Percentiles rank a stretch among this genome's conserved stretches.
These are phyloP conservation scores for Chondrostereum purpureum DNA, from an alignment of 1,284 basidiomycete species.

Conservation along the genomic window DNA sequence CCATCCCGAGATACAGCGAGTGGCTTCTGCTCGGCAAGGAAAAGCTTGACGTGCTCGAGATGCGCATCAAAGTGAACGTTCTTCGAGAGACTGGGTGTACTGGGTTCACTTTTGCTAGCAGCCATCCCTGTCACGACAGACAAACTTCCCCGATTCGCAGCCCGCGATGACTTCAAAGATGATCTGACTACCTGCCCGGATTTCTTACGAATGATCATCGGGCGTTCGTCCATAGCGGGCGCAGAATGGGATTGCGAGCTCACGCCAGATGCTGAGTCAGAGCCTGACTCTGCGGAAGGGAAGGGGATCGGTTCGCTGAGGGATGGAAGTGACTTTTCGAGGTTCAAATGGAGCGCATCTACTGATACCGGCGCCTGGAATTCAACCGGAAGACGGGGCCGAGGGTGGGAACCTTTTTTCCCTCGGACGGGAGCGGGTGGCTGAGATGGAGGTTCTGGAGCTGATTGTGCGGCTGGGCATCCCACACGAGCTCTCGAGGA, in stretches of 20 bases:
- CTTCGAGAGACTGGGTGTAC: slow-evolving; percentile 59
- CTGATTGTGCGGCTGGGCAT: not conserved
- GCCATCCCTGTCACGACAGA: slow-evolving; percentile 40
- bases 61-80: slow-evolving; percentile 90
- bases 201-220: slow-evolving; percentile 67
- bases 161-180: slow-evolving; percentile 73
- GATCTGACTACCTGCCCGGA: slow-evolving; percentile 90
- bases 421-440: not conserved
- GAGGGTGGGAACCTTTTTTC: slow-evolving; percentile 21
- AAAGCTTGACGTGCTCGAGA: slow-evolving; percentile 89
- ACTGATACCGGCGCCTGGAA: not conserved
- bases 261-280: not conserved
- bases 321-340: not conserved
- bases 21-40: slow-evolving; percentile 90
- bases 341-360: not conserved
- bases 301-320: not conserved
- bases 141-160: slow-evolving; percentile 36
- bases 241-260: slow-evolving; percentile 11
- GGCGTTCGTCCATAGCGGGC: slow-evolving; percentile 10
- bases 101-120: slow-evolving; percentile 52
- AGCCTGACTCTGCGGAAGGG: not conserved
- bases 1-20: slow-evolving; percentile 88
- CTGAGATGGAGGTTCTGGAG: not conserved
- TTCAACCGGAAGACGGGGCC: slow-evolving; percentile 1
- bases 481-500: not conserved